phyloP scores from a whole-genome alignment of 768 basidiomycete genomes.

The Mycena alexandri region DNA sequence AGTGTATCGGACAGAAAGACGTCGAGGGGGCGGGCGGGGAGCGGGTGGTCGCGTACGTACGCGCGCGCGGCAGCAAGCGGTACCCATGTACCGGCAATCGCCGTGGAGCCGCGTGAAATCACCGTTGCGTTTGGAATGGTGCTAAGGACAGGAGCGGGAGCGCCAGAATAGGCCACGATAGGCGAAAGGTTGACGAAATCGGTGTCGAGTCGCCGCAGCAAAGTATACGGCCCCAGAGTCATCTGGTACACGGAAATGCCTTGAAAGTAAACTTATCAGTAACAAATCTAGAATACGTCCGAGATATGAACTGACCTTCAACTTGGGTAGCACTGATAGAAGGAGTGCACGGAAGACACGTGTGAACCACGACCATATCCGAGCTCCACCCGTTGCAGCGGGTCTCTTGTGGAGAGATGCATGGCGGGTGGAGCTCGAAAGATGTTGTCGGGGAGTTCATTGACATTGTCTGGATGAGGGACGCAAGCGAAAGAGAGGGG shows the following conservation, averaged over 20 bases:
- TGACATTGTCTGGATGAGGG: slow-evolving; percentile 57
- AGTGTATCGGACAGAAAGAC: slow-evolving; percentile 74
- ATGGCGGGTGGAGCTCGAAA: slow-evolving; percentile 46
- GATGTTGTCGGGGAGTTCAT: slow-evolving; percentile 54
- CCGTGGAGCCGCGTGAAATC: slow-evolving; percentile 64
- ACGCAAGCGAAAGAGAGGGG: slow-evolving; percentile 47
- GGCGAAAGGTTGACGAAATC: slow-evolving; percentile 82
- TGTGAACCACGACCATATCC: slow-evolving; percentile 68
- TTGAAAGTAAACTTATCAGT: slow-evolving; percentile 43
- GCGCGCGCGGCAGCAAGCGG: slow-evolving; percentile 69
- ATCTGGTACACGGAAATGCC: slow-evolving; percentile 84
- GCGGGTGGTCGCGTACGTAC: slow-evolving; percentile 63
- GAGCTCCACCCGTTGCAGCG: slow-evolving; percentile 47
- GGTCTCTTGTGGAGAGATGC: slow-evolving; percentile 58
- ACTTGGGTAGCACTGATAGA: slow-evolving; percentile 75
- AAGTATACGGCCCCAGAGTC: slow-evolving; percentile 63
- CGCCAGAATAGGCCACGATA: slow-evolving; percentile 60
- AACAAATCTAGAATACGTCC: slow-evolving; percentile 22
- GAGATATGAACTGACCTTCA: slow-evolving; percentile 65
- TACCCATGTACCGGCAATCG: slow-evolving; percentile 76
- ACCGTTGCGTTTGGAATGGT: slow-evolving; percentile 61
- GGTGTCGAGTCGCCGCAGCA: slow-evolving; percentile 82
- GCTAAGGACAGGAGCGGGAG: slow-evolving; percentile 53
- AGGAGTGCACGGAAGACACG: slow-evolving; percentile 73
- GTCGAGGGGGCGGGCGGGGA: slow-evolving; percentile 53